phyloP scores from a whole-genome alignment of 1,284 basidiomycete genomes.

The Neotropicomus parvogracilis region DNA sequence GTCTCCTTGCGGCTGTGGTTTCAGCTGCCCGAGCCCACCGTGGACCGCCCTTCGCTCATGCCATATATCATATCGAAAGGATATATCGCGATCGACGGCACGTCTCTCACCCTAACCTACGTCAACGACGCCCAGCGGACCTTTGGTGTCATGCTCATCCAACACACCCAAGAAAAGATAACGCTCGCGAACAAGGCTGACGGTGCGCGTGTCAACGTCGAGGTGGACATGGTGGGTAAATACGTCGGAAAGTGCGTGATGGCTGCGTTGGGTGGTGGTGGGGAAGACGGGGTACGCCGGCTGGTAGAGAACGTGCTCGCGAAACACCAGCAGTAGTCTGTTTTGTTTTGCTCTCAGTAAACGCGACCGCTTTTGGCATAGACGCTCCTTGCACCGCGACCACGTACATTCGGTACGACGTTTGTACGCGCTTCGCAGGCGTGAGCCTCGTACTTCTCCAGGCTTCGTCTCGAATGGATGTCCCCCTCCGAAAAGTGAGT shows the following conservation, averaged over 20 bases:
- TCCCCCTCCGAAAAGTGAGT: slow-evolving; percentile 41
- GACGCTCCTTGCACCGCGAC: slow-evolving; percentile 2
- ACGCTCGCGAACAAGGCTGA: slow-evolving; percentile 74
- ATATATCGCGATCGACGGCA: slow-evolving; percentile 92
- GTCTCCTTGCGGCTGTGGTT: slow-evolving; percentile 86
- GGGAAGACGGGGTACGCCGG: slow-evolving; percentile 50
- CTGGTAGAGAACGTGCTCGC: slow-evolving; percentile 71
- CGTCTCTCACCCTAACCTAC: slow-evolving; percentile 87
- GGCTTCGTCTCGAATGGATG: slow-evolving; percentile 27
- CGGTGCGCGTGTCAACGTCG: slow-evolving; percentile 88
- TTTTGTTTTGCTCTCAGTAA: not conserved
- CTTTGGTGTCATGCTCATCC: slow-evolving; percentile 94
- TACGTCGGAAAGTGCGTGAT: slow-evolving; percentile 80
- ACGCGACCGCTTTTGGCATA: not conserved
- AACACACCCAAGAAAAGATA: slow-evolving; percentile 89
- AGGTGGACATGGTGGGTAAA: slow-evolving; percentile 91
- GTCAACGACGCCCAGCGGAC: slow-evolving; percentile 69
- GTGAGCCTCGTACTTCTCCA: not conserved
- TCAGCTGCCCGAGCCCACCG: slow-evolving; percentile 62
- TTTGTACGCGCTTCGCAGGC: no score
- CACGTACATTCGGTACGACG: not conserved
- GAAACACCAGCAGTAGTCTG: not conserved
- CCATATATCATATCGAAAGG: slow-evolving; percentile 94
- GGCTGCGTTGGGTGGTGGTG: slow-evolving; percentile 65
- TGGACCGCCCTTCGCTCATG: slow-evolving; percentile 62